phyloP scores from a whole-genome alignment of 2,329 filamentous ascomycete genomes.

The Zasmidium angulare region DNA sequence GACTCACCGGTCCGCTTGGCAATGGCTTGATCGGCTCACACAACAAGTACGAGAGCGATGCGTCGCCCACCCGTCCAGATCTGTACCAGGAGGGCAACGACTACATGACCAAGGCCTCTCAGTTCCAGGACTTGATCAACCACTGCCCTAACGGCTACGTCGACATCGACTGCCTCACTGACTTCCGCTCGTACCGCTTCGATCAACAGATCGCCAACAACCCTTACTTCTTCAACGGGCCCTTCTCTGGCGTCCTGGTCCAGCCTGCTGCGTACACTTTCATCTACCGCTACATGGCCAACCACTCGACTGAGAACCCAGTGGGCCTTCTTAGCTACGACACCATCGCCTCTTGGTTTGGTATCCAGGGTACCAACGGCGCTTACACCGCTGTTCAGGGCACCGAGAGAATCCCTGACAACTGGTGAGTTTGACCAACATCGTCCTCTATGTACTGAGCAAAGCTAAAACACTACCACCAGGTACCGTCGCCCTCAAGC shows the following conservation, averaged over 20 bases:
- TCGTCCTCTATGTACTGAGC: too few relatives aligned
- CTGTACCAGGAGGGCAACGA: conserved; percentile 33
- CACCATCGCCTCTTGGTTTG: conserved; percentile 26
- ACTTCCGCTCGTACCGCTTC: conserved; percentile 23
- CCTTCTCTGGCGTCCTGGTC: conserved; percentile 25
- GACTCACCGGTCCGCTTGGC: conserved; percentile 14
- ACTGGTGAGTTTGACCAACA: conserved; percentile 16
- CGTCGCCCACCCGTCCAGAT: conserved; percentile 35
- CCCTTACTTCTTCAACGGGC: conserved; percentile 33
- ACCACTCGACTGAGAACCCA: conserved; percentile 27
- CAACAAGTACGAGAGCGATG: conserved; percentile 39
- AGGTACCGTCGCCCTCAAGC: conserved; percentile 29
- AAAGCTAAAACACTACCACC: conserved; percentile 3
- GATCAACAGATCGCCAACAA: conserved; percentile 29
- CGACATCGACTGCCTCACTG: conserved; percentile 17
- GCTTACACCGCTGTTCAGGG: conserved; percentile 23
- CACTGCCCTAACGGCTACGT: conserved; percentile 19
- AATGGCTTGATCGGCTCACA: conserved; percentile 30
- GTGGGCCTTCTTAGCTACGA: conserved; percentile 22
- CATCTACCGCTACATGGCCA: conserved; percentile 27
- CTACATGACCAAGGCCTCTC: conserved; percentile 23
- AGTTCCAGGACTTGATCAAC: conserved; percentile 34
- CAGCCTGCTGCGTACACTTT: conserved; percentile 25
- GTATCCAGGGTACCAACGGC: conserved; percentile 22
- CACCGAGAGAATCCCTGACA: conserved; percentile 27